These are phyloP conservation scores for Leishmania amazonensis DNA, from an alignment of 208 protist genomes.

Conservation along the genomic window DNA sequence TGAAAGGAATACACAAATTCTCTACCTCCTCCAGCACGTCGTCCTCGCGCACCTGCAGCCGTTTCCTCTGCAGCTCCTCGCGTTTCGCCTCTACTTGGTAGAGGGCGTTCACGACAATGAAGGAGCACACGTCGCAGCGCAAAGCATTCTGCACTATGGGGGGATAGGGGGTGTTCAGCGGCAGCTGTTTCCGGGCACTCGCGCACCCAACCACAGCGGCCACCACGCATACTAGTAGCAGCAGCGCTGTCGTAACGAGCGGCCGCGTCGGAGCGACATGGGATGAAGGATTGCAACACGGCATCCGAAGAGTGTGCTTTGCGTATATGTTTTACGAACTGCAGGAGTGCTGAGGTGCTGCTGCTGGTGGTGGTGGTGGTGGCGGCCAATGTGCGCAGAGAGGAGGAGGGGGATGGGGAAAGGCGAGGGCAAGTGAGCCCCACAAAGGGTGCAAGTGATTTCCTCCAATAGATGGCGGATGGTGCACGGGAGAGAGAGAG, in stretches of 20 bases:
- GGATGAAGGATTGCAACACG: not conserved
- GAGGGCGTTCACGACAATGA: conserved; percentile 47
- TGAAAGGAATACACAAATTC: conserved; percentile 71
- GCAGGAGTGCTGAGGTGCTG: not conserved
- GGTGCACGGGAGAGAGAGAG: not conserved
- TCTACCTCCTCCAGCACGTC: conserved; percentile 67
- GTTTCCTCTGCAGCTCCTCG: conserved; percentile 24
- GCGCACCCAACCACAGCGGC: not conserved
- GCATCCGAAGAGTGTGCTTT: not conserved
- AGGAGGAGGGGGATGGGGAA: not conserved
- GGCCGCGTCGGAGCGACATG: not conserved
- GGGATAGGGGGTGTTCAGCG: conserved; percentile 47
- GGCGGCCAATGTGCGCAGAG: not conserved
- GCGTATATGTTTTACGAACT: not conserved
- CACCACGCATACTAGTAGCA: conserved; percentile 15
- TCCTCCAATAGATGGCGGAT: not conserved
- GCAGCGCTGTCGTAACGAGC: not conserved
- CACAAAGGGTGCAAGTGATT: not conserved
- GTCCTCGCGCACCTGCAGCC: conserved; percentile 66
- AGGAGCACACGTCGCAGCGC: conserved; percentile 61
- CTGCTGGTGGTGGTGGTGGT: not conserved
- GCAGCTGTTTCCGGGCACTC: conserved; percentile 47
- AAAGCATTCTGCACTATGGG: conserved; percentile 50
- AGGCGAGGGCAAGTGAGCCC: not conserved
- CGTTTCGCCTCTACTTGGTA: conserved; percentile 32